These are phyloP conservation scores for Comarum palustre DNA, from an alignment of 306 rosid genomes.

Conservation along the genomic window DNA sequence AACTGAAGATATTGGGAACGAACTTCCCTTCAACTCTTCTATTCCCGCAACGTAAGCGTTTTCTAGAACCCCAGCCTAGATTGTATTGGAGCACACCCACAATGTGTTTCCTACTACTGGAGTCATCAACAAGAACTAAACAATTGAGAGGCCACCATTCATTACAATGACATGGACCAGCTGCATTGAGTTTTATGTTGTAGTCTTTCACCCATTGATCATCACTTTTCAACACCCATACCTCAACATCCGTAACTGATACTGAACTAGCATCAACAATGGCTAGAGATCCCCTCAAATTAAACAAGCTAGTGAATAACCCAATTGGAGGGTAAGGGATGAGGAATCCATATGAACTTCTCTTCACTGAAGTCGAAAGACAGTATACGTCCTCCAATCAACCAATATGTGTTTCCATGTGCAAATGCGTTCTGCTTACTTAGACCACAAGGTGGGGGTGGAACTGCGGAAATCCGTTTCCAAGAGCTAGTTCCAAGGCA, in stretches of 20 bases:
- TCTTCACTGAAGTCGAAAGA: background rate
- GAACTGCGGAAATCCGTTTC: background rate
- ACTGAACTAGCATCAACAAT: background rate
- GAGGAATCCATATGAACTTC: background rate
- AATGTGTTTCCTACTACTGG: background rate
- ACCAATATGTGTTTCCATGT: background rate
- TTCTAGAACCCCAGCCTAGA: background rate
- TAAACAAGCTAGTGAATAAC: background rate
- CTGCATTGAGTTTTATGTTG: background rate
- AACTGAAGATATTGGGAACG: background rate
- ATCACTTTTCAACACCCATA: background rate
- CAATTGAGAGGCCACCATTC: slow-evolving; percentile 3
- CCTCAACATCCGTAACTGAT: background rate
- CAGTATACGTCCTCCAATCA: background rate
- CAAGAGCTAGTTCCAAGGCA: background rate
- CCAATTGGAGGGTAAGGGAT: background rate
- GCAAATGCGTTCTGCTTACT: background rate
- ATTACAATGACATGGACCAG: background rate
- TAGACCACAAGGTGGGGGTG: background rate
- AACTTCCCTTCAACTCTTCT: background rate
- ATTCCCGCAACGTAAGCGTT: background rate
- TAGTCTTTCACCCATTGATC: background rate
- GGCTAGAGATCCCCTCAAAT: background rate
- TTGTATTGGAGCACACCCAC: background rate
- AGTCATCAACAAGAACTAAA: background rate